These are phyloP conservation scores for Penicillium paradoxum DNA, from an alignment of 495 filamentous ascomycete genomes.

Conservation along the genomic window DNA sequence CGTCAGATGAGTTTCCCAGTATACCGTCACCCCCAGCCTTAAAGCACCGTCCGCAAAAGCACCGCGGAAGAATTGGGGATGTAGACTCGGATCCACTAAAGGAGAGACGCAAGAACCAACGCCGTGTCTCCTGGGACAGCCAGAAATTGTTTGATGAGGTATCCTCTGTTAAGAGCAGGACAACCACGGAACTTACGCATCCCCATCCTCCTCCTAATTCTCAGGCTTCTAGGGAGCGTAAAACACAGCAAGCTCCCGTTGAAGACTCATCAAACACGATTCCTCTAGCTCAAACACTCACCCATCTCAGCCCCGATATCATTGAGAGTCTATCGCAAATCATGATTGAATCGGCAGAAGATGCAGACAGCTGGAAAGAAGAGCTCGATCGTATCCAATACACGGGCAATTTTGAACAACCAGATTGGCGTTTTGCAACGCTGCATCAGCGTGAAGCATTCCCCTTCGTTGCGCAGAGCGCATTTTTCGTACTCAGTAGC, in stretches of 20 bases:
- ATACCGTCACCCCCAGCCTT: slow-evolving; percentile 41
- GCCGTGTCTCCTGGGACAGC: slow-evolving; percentile 45
- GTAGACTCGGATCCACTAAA: slow-evolving; percentile 16
- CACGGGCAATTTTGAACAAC: slow-evolving; percentile 36
- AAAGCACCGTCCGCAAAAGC: slow-evolving; percentile 41
- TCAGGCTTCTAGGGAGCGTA: slow-evolving; percentile 20
- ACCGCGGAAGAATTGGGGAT: slow-evolving; percentile 33
- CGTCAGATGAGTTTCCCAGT: slow-evolving; percentile 24
- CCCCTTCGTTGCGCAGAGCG: slow-evolving; percentile 64
- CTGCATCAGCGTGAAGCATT: slow-evolving; percentile 36
- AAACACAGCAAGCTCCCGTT: slow-evolving; percentile 11
- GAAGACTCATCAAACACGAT: slow-evolving; percentile 7
- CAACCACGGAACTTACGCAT: slow-evolving; percentile 1
- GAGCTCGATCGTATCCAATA: slow-evolving; percentile 38
- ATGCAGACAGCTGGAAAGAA: slow-evolving; percentile 37
- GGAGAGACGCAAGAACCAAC: slow-evolving; percentile 29
- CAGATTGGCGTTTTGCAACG: slow-evolving; percentile 39
- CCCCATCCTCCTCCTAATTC: slow-evolving; percentile 7
- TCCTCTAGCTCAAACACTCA: slow-evolving; percentile 34
- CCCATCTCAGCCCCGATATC: slow-evolving; percentile 40
- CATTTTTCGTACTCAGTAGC: slow-evolving; percentile 69
- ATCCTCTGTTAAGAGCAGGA: slow-evolving; percentile 7
- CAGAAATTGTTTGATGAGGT: slow-evolving; percentile 35
- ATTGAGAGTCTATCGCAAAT: slow-evolving; percentile 35
- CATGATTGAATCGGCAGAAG: slow-evolving; percentile 32